Percentiles rank a stretch among this genome's conserved stretches.
Evolutionary conservation across 176 grass and related monocot genomes (phyloP).

Genomic region (Eremochloa ophiuroides): DNA sequence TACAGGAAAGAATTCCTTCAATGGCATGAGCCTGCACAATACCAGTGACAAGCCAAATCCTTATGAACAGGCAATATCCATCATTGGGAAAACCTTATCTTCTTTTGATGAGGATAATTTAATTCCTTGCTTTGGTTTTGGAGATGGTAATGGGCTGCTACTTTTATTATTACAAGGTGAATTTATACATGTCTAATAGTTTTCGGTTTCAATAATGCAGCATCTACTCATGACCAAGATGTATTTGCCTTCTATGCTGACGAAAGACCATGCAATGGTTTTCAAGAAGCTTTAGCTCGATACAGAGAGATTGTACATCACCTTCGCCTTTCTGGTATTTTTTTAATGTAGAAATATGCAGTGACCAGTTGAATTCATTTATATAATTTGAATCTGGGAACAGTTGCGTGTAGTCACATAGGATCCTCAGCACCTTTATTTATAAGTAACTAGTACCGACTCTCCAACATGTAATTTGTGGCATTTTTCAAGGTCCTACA

Average conservation of each 20-base stretch:
- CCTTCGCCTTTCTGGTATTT: constrained; percentile 71
- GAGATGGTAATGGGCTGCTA: constrained; percentile 64
- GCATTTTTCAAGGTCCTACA: constrained; percentile 67
- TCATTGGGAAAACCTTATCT: constrained; percentile 81
- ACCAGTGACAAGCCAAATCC: constrained; percentile 71
- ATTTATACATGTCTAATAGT: constrained; percentile 9
- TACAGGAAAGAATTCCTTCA: constrained; percentile 65
- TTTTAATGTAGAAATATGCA: constrained; percentile 11
- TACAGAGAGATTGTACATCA: constrained; percentile 83
- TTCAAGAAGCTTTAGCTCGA: constrained; percentile 67
- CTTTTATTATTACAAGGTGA: neutral
- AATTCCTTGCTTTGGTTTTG: constrained; percentile 96
- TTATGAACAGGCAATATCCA: constrained; percentile 85
- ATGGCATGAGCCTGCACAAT: constrained; percentile 73
- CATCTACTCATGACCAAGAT: constrained; percentile 84
- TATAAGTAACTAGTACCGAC: neutral
- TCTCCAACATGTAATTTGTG: neutral
- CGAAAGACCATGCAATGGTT: constrained; percentile 76
- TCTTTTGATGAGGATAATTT: constrained; percentile 92
- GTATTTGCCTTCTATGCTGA: constrained; percentile 79
- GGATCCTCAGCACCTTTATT: neutral
- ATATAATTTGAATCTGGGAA: constrained; percentile 1
- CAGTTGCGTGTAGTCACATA: neutral
- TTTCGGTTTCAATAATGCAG: constrained; percentile 42
- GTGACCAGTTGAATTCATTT: neutral